Evolutionary conservation across 306 rosid genomes (phyloP).

Genomic region (Quercus aquifolioides): DNA sequence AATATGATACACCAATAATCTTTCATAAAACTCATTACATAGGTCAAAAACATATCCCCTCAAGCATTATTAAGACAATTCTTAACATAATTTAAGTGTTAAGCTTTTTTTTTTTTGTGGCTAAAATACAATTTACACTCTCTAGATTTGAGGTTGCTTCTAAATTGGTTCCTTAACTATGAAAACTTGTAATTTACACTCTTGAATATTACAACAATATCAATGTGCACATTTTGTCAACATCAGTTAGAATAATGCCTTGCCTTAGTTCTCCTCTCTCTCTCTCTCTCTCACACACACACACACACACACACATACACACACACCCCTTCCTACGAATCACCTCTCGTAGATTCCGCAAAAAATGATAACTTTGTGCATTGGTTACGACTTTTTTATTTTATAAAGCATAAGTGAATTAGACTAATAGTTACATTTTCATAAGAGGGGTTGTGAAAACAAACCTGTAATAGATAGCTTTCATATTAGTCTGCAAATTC

Average conservation of each 20-base stretch:
- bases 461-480: conserved; percentile 82
- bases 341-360: no score
- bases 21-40: background rate
- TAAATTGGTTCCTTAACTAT: no score
- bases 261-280: background rate
- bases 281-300: background rate
- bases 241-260: background rate
- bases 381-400: no score
- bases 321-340: background rate
- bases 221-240: no score
- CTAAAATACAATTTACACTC: no score
- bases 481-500: conserved; percentile 90
- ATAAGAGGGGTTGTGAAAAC: conserved; percentile 18
- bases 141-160: no score
- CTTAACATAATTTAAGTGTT: background rate
- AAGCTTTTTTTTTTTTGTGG: no score
- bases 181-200: no score
- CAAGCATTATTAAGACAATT: background rate
- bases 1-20: background rate
- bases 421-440: background rate
- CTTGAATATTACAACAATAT: no score
- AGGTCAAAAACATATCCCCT: background rate
- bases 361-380: no score
- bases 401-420: background rate
- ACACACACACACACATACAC: no score